Base-by-base conservation (phyloP, 805 yeast species). In the Saccharomycopsis sp. region DNA sequence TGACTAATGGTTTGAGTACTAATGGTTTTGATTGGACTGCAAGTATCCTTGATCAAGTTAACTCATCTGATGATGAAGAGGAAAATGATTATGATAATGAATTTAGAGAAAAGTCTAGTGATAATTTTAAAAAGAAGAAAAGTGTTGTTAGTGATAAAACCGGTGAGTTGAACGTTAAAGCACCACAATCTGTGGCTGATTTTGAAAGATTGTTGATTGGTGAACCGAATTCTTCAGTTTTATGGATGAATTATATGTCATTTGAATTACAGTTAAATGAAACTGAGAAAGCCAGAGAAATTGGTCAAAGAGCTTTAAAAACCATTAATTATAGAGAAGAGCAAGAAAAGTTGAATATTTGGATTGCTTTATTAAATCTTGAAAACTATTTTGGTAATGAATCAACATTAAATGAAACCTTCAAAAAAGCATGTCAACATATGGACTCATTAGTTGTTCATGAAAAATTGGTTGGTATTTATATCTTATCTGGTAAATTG, bases 231-330 rank as follows among this genome's bases (percentile, higher is more conserved):
- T 85, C 95, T 2, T 89, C 98, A 1, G 73, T 88, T 27, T 62
- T 86, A 42, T 92, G 98, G 98, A 89, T 92, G 84, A 85, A 88
- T 62, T 92, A 83, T 63, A 92, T 92, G 96, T 88, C 97, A 3
- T 92, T 89, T 80, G 95, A 88, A 61, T 69, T 92, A 49, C 96
- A 88, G 60, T 68, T 89, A 48, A 83, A 95, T 65, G 98, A 92
- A 60, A 66, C 87, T 44, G 96, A 89, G 29, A 86, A 84, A 61
- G 96, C 96, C 8, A 76, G 98, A 52, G 95, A 85, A 58, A 76
- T 92, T 52, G 96, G 85, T 34, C 83, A 80, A 52, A 75, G 98
- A 48, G 98, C 97, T 2, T 70, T 92, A 56, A 84, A 84, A 64
- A 79, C 92, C 4, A 94, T 92, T 51, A 77, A 74, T 52, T 85